A percentile compares a stretch with the other conserved stretches of the same genome.
These are phyloP conservation scores for Akanthomyces dipterigenus DNA, from an alignment of 2,329 filamentous ascomycete species.

Conservation along the genomic window DNA sequence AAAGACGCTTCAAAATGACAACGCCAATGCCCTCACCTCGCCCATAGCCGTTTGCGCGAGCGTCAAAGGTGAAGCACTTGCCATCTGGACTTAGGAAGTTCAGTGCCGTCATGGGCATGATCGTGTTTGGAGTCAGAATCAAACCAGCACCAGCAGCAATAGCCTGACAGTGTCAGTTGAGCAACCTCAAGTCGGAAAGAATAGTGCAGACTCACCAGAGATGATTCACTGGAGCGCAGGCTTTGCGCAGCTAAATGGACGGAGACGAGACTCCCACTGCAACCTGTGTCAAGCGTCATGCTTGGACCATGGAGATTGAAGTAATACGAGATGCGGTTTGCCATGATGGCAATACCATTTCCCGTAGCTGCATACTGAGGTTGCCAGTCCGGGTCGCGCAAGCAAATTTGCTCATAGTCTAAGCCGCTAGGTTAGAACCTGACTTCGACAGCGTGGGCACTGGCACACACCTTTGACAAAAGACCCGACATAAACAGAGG, in stretches of 20 bases:
- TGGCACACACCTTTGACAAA: conserved; percentile 38
- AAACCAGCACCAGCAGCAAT: conserved; percentile 46
- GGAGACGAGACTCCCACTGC: conserved; percentile 48
- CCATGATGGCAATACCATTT: conserved; percentile 45
- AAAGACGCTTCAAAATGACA: conserved; percentile 53
- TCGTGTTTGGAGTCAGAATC: conserved; percentile 48
- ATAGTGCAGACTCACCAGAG: conserved; percentile 23
- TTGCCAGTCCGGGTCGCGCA: conserved; percentile 42
- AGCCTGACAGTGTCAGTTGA: conserved; percentile 23
- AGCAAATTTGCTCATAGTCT: conserved; percentile 46
- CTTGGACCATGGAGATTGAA: conserved; percentile 50
- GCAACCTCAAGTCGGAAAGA: background rate
- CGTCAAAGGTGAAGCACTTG: conserved; percentile 48
- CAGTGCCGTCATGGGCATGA: conserved; percentile 49
- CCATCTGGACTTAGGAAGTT: conserved; percentile 47
- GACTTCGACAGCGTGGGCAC: background rate
- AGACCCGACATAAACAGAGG: conserved; percentile 44
- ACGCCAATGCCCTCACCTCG: conserved; percentile 56
- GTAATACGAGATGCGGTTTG: conserved; percentile 49
- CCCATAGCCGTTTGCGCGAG: conserved; percentile 56
- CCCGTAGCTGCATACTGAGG: conserved; percentile 48
- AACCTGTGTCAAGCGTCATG: conserved; percentile 53
- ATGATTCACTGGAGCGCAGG: conserved; percentile 38
- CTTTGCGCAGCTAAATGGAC: conserved; percentile 47
- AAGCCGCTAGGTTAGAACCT: background rate